A percentile compares a stretch with the other conserved stretches of the same genome.
Conservation (phyloP, 139 green algal genomes). For the Micromonas pusilla region DNA sequence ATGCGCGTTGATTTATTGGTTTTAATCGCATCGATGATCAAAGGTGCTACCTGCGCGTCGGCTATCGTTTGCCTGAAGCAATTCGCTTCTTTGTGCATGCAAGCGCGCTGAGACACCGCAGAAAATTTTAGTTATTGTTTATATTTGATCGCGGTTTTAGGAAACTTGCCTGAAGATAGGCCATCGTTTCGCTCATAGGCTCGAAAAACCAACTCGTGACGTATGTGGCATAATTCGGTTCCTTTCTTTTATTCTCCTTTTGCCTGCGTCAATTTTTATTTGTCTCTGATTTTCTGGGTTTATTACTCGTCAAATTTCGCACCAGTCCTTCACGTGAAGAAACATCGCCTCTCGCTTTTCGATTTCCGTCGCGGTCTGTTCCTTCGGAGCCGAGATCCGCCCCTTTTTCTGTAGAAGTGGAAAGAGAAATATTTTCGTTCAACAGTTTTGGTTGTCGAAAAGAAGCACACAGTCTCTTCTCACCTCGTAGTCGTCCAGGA, state of each 20-base stretch:
- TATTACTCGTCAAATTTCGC: background rate
- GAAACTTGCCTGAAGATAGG: background rate
- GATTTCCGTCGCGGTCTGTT: background rate
- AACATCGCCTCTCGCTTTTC: conserved; percentile 16
- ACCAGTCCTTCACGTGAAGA: background rate
- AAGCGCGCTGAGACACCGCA: background rate
- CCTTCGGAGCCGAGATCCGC: background rate
- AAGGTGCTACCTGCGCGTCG: background rate
- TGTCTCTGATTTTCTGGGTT: too few relatives aligned
- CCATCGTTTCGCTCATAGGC: conserved; percentile 4
- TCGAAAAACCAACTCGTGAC: background rate
- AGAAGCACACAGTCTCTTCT: too few relatives aligned
- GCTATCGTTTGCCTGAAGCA: conserved; percentile 14
- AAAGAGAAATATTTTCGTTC: too few relatives aligned
- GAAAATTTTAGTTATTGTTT: too few relatives aligned
- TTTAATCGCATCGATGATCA: background rate
- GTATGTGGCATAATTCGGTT: background rate
- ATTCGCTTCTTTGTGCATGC: conserved; percentile 7
- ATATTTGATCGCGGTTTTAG: too few relatives aligned
- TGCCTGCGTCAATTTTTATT: too few relatives aligned
- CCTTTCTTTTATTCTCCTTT: background rate
- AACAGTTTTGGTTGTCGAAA: too few relatives aligned
- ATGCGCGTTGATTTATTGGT: background rate
- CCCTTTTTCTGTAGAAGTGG: too few relatives aligned
- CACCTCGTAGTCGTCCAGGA: background rate